Base-by-base conservation (phyloP, 192 early-diverging fungal genomes). In the Coemansia sp. region DNA sequence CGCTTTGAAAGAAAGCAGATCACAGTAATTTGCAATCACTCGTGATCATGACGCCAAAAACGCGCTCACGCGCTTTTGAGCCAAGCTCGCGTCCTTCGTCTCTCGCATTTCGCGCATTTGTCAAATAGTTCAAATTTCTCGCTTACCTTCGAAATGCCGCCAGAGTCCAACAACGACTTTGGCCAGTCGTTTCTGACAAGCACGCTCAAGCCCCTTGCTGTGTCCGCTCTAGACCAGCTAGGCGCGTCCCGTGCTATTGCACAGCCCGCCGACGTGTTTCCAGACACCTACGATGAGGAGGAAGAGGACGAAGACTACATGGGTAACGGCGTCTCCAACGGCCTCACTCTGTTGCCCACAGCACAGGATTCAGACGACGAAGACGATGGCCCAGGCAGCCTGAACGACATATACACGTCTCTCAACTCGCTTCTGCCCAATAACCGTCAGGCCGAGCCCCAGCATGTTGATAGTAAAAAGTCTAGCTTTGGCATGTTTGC, bases 341-440 rank as follows among this genome's bases (percentile, higher is more conserved):
- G 64, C 0, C 64, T 73, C 12, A 66, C 70, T 0, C 25, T 73
- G 51, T 59, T 73, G 1, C 70, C 70, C 1, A 73, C 70, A 12
- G 70, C 70, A 41, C 59, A 57, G 35, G 62, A 66, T 32, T 73
- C 70, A 4, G 68, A 70, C 36, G 59, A 56, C 22, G 60, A 62
- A 0, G 51, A 54, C 27, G 27, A 32, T 31, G 51, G 29, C 7
- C 32, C 32, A 15, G 51, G 4, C 24, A 27, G 25, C 22, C 10
- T 9, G 6, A 15, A 59, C 2, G 64, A 37, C 35, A 39, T 54
- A 47, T 65, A 47, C 12, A 25, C 64, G 4, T 62, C 59, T 17
- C 46, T 58, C 17, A 38, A 54, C 35, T 42, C 59, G 0, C 45
- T 42, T n/a, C 19, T 45, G 54, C 27, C 49, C 27, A 54, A 31